Conservation (phyloP, 225 moss, liverwort and hornwort genomes). For the Takakia lepidozioides region DNA sequence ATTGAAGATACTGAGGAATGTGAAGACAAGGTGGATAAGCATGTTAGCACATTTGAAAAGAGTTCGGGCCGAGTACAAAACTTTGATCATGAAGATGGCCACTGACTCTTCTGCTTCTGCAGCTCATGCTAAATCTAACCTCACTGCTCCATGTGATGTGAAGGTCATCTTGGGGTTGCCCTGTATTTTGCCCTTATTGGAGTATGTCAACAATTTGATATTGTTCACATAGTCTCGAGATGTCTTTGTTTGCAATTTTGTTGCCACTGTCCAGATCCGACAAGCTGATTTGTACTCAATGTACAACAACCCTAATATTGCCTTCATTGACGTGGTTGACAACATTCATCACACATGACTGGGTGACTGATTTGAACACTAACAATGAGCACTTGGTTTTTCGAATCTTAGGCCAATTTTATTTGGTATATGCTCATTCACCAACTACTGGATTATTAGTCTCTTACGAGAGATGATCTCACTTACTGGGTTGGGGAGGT, state of each 20-base stretch:
- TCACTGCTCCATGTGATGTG: too few relatives aligned
- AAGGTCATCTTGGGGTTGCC: background rate
- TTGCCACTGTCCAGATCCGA: background rate
- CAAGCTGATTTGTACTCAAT: background rate
- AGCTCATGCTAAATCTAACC: too few relatives aligned
- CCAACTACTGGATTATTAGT: background rate
- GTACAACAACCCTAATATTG: background rate
- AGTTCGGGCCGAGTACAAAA: too few relatives aligned
- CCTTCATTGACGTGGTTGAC: too few relatives aligned
- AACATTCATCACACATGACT: too few relatives aligned
- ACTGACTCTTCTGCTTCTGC: too few relatives aligned
- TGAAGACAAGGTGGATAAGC: too few relatives aligned
- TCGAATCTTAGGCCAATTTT: too few relatives aligned
- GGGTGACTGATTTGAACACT: too few relatives aligned
- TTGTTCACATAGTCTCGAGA: background rate
- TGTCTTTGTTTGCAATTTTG: background rate
- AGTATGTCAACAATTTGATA: background rate
- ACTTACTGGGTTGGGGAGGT: background rate
- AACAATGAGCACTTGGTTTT: too few relatives aligned
- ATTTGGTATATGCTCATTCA: background rate
- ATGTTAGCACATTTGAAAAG: too few relatives aligned
- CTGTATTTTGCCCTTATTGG: background rate
- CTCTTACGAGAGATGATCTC: background rate
- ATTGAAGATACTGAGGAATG: too few relatives aligned
- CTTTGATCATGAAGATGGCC: background rate